Base-by-base conservation (phyloP, 768 basidiomycete species). In the Russula brevipes region DNA sequence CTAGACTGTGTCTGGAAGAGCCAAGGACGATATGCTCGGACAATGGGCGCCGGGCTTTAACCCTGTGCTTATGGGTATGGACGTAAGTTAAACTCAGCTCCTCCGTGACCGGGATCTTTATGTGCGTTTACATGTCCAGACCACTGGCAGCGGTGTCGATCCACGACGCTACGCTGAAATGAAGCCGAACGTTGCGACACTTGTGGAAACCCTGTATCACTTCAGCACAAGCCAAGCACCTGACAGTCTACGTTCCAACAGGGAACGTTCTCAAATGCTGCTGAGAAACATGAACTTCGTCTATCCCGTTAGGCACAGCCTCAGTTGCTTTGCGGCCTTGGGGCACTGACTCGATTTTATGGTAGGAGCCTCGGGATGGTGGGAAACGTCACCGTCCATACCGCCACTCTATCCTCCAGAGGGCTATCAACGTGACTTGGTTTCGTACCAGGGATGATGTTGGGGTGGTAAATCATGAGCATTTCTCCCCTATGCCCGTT, bases 201-300 rank as follows among this genome's bases (percentile, higher is more conserved):
- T 41, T 56, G 60, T 61, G 53, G 47, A 50, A 17, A 50, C 24
- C 24, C 19, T 49, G 16, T 61, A 56, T 55, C 14, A 35, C 14
- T 52, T 63, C 12, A 46, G 24, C 17, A 53, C 54, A 17, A 46
- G 61, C 12, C 50, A 58, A 19, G 50, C 56, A 17, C 17, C 5
- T 14, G 11, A 51, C 1, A 63, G 50, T 30, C 46, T 53, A 36
- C 14, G 50, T 10, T 41, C 14, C 16, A 63, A 63, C 24, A 35
- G 36, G 5, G 12, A 44, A 36, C 50, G 2, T 5, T 50, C 61
- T 58, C 39, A 53, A 52, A 57, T 12, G 4, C 10, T 63, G 7
- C 42, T 63, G 35, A 63, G n/a, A 45, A 36, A 58, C 19, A 45
- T 63, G 42, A 63, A 42, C 19, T 63, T 63, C 52, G 49, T 58